A percentile compares a stretch with the other conserved stretches of the same genome.
phyloP scores from a whole-genome alignment of 2,329 filamentous ascomycete genomes.

The Thelonectria blattea region DNA sequence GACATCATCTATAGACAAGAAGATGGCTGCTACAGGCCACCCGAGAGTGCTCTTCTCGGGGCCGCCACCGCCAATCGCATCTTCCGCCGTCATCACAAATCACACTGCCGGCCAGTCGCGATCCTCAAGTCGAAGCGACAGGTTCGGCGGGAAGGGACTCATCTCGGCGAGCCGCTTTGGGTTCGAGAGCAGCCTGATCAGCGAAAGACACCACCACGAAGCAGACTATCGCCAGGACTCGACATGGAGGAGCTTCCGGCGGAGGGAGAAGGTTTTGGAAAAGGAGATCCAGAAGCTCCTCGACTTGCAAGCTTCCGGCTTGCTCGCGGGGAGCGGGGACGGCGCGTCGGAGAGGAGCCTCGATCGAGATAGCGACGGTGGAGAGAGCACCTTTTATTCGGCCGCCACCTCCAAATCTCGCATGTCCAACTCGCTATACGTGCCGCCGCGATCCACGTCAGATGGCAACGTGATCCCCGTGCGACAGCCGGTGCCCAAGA shows the following conservation, averaged over 20 bases:
- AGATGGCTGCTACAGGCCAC: constrained; percentile 40
- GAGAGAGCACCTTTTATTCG: constrained; percentile 51
- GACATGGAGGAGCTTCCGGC: constrained; percentile 54
- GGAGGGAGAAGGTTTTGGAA: constrained; percentile 54
- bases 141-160: constrained; percentile 20
- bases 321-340: constrained; percentile 47
- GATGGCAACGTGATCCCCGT: constrained; percentile 64
- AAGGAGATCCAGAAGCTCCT: constrained; percentile 55
- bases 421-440: constrained; percentile 51
- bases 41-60: constrained; percentile 51
- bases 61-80: constrained; percentile 59
- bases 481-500: constrained; percentile 58
- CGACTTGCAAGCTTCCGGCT: constrained; percentile 55
- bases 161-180: constrained; percentile 28
- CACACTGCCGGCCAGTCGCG: constrained; percentile 11
- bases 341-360: constrained; percentile 29
- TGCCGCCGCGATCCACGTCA: constrained; percentile 45
- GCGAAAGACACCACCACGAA: constrained; percentile 39
- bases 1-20: constrained; percentile 29
- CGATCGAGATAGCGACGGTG: constrained; percentile 47
- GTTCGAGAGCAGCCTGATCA: constrained; percentile 41
- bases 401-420: constrained; percentile 48
- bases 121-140: constrained; percentile 21
- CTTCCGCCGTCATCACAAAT: constrained; percentile 43
- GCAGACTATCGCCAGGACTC: constrained; percentile 47